phyloP scores from a whole-genome alignment of 2,329 filamentous ascomycete species.

The Aureobasidium sp. region DNA sequence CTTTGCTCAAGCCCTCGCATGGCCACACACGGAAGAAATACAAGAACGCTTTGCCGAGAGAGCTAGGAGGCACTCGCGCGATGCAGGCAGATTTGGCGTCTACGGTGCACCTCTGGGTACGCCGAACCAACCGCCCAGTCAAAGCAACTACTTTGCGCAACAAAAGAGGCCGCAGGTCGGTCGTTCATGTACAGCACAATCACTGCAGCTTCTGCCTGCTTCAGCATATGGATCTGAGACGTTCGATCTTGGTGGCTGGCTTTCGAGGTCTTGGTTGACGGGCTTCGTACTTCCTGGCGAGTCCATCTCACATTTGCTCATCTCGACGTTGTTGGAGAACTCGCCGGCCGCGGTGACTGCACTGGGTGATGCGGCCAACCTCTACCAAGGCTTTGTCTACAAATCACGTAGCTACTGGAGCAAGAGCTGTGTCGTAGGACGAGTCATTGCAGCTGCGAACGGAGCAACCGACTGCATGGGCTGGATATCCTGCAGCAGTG shows the following conservation, averaged over 20 bases:
- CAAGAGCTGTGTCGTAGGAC: slow-evolving; percentile 48
- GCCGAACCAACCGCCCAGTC: slow-evolving; percentile 21
- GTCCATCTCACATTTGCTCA: slow-evolving; percentile 47
- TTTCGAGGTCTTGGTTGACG: slow-evolving; percentile 49
- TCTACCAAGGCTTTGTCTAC: slow-evolving; percentile 51
- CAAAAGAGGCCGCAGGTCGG: slow-evolving; percentile 15
- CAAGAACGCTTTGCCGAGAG: slow-evolving; percentile 8
- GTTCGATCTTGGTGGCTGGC: slow-evolving; percentile 43
- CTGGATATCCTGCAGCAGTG: slow-evolving; percentile 40
- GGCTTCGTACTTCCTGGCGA: slow-evolving; percentile 51
- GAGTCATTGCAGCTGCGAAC: slow-evolving; percentile 43
- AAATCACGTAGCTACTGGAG: slow-evolving; percentile 49
- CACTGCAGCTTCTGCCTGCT: slow-evolving; percentile 15
- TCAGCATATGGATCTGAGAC: neutral
- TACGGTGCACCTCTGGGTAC: slow-evolving; percentile 35
- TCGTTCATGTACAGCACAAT: slow-evolving; percentile 11
- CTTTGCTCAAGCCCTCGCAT: slow-evolving; percentile 45
- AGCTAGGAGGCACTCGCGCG: neutral
- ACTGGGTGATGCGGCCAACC: slow-evolving; percentile 45
- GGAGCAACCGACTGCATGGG: slow-evolving; percentile 48
- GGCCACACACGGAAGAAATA: slow-evolving; percentile 35
- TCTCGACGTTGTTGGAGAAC: slow-evolving; percentile 51
- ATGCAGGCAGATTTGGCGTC: slow-evolving; percentile 26
- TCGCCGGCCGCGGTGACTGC: slow-evolving; percentile 41
- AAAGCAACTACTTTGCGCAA: slow-evolving; percentile 14